These are phyloP conservation scores for Cystofilobasidium bisporidii DNA, from an alignment of 768 basidiomycete genomes.

Conservation along the genomic window DNA sequence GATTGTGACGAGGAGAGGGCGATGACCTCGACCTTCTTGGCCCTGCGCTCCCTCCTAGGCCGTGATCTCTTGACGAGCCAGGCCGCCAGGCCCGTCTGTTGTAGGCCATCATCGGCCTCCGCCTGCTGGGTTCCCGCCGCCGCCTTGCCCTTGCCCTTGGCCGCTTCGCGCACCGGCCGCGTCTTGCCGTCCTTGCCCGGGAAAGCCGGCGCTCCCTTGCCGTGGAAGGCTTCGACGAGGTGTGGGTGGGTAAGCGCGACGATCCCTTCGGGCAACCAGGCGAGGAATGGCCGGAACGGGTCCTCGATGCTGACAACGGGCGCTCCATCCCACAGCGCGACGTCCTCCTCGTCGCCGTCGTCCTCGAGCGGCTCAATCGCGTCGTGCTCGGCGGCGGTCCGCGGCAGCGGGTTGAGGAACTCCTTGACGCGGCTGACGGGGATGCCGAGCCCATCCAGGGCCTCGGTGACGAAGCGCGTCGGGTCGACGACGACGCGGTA, in stretches of 20 bases:
- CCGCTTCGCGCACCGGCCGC: neutral
- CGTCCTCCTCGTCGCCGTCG: neutral
- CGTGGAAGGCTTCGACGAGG: neutral
- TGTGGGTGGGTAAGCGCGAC: neutral
- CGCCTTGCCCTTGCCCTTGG: slow-evolving; percentile 3
- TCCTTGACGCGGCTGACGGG: neutral
- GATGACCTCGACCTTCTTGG: neutral
- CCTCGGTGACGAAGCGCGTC: slow-evolving; percentile 1
- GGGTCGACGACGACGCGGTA: slow-evolving; percentile 3
- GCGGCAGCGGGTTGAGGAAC: neutral
- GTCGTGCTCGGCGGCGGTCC: neutral
- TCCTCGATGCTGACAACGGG: neutral
- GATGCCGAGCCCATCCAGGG: neutral
- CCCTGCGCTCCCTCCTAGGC: too few relatives aligned
- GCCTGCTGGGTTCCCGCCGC: neutral
- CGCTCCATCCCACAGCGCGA: neutral
- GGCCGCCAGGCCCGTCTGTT: neutral
- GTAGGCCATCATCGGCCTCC: too few relatives aligned
- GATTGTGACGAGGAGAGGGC: neutral
- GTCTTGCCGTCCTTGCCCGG: neutral
- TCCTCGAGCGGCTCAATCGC: neutral
- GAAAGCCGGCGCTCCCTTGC: neutral
- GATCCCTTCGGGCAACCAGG: slow-evolving; percentile 1
- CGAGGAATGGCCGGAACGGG: slow-evolving; percentile 6
- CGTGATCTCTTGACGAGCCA: neutral